phyloP scores from a whole-genome alignment of 768 basidiomycete species.

The Leucocoprinus leucothites region DNA sequence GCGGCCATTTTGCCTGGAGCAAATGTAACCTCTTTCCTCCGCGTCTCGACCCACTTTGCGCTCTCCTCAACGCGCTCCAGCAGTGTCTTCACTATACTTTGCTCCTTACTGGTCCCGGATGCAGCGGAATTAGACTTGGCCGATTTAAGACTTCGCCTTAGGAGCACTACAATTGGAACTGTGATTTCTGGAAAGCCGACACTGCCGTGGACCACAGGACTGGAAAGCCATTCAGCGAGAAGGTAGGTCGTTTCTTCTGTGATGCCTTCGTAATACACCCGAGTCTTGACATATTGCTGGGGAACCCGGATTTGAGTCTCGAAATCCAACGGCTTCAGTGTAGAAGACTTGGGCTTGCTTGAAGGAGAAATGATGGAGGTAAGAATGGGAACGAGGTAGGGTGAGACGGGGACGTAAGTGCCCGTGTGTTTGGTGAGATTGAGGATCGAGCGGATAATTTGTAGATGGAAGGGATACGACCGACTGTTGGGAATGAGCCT shows the following conservation, averaged over 20 bases:
- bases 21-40: conserved; percentile 68
- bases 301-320: conserved; percentile 86
- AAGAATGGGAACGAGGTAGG: conserved; percentile 85
- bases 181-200: conserved; percentile 93
- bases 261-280: conserved; percentile 79
- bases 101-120: conserved; percentile 47
- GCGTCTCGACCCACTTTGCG: conserved; percentile 70
- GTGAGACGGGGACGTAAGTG: conserved; percentile 83
- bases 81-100: conserved; percentile 64
- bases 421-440: conserved; percentile 81
- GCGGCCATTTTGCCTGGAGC: conserved; percentile 67
- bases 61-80: conserved; percentile 89
- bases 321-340: conserved; percentile 85
- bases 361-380: conserved; percentile 66
- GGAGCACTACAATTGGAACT: conserved; percentile 69
- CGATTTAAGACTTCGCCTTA: conserved; percentile 74
- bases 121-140: conserved; percentile 34
- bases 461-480: conserved; percentile 93
- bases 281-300: conserved; percentile 84
- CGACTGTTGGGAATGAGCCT: conserved; percentile 90
- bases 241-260: conserved; percentile 79
- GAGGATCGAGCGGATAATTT: conserved; percentile 84
- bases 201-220: conserved; percentile 67
- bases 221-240: conserved; percentile 80
- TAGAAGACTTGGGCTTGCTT: conserved; percentile 77